Evolutionary conservation across 768 basidiomycete species (phyloP).

Genomic region (Podaxis rugospora): DNA sequence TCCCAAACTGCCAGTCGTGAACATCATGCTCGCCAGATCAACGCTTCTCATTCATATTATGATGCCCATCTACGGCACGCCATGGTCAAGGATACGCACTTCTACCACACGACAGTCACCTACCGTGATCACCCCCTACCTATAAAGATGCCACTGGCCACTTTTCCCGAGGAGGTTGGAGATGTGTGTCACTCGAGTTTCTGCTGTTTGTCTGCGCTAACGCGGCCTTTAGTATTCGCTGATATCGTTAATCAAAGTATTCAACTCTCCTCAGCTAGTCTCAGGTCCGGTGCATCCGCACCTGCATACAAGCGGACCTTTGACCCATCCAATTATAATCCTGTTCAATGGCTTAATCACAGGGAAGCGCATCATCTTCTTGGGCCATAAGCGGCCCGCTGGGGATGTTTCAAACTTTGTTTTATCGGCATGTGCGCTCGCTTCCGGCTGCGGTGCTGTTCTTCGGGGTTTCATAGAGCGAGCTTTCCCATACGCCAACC

Average conservation of each 20-base stretch:
- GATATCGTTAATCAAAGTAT: constrained; percentile 84
- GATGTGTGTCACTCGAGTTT: constrained; percentile 54
- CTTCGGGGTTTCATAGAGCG: constrained; percentile 86
- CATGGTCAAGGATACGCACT: constrained; percentile 85
- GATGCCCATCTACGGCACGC: constrained; percentile 46
- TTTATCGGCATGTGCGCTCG: constrained; percentile 89
- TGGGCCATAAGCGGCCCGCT: constrained; percentile 87
- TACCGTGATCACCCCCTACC: constrained; percentile 84
- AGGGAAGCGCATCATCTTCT: constrained; percentile 92
- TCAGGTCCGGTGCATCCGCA: constrained; percentile 85
- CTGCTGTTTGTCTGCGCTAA: neutral
- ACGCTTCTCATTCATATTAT: constrained; percentile 35
- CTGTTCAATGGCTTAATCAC: constrained; percentile 96
- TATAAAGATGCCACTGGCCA: constrained; percentile 85
- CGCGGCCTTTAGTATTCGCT: constrained; percentile 70
- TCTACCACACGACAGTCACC: constrained; percentile 79
- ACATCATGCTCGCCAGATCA: constrained; percentile 29
- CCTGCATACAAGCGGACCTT: constrained; percentile 85
- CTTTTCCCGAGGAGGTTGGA: constrained; percentile 93
- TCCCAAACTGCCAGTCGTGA: constrained; percentile 48
- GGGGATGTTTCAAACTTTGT: constrained; percentile 90
- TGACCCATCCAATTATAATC: constrained; percentile 92
- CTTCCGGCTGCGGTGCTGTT: constrained; percentile 82
- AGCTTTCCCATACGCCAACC: constrained; percentile 93
- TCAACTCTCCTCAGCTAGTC: constrained; percentile 53